phyloP scores from a whole-genome alignment of 108 stramenopile genomes.

The Fragilariopsis cylindrus region DNA sequence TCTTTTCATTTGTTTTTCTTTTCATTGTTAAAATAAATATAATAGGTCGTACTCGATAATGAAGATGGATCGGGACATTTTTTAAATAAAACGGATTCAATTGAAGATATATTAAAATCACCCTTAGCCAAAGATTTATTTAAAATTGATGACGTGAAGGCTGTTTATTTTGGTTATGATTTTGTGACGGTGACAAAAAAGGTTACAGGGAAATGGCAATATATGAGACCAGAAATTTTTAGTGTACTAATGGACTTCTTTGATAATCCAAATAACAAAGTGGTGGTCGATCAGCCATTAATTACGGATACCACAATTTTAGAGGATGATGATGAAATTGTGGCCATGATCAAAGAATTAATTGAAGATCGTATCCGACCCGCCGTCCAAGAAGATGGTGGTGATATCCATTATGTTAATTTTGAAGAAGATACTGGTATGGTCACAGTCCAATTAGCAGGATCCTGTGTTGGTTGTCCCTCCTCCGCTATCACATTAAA shows the following conservation, averaged over 20 bases:
- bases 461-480: slow-evolving; percentile 97
- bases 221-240: slow-evolving; percentile 88
- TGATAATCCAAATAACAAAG: slow-evolving; percentile 62
- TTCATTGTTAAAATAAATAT: not conserved
- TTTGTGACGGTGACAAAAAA: slow-evolving; percentile 98
- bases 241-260: slow-evolving; percentile 93
- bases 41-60: slow-evolving; percentile 30
- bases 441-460: slow-evolving; percentile 80
- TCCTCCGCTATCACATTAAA: slow-evolving; percentile 93
- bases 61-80: slow-evolving; percentile 50
- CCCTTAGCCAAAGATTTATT: slow-evolving; percentile 87
- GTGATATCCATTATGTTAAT: slow-evolving; percentile 94
- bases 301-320: slow-evolving; percentile 94
- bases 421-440: slow-evolving; percentile 88
- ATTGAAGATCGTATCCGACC: slow-evolving; percentile 96
- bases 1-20: not conserved
- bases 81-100: slow-evolving; percentile 49
- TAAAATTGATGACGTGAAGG: slow-evolving; percentile 86
- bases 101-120: slow-evolving; percentile 78
- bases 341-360: slow-evolving; percentile 99
- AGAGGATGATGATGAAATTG: slow-evolving; percentile 95
- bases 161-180: slow-evolving; percentile 89
- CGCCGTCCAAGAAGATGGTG: slow-evolving; percentile 99
- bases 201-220: slow-evolving; percentile 82
- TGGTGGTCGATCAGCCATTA: slow-evolving; percentile 63